Conservation (phyloP, 768 basidiomycete species). For the Tricholoma sp. region DNA sequence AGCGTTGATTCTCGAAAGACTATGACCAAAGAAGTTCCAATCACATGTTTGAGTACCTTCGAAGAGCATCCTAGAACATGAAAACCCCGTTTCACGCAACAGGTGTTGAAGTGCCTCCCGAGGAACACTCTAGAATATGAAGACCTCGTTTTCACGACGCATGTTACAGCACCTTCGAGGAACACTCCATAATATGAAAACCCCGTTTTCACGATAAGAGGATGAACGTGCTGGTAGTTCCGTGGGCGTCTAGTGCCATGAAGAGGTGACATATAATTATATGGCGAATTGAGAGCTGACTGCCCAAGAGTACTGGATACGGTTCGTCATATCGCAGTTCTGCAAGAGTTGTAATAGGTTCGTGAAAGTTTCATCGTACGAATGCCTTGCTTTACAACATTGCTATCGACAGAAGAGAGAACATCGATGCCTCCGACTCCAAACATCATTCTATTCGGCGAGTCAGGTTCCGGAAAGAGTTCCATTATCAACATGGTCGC, state of each 20-base stretch:
- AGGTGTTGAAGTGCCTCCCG: neutral
- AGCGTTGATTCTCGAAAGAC: neutral
- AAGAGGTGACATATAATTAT: neutral
- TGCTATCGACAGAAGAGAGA: neutral
- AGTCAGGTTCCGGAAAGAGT: conserved; percentile 35
- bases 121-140: neutral
- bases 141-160: neutral
- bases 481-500: conserved; percentile 38
- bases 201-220: neutral
- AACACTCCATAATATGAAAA: neutral
- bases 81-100: neutral
- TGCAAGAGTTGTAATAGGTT: neutral
- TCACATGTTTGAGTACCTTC: neutral
- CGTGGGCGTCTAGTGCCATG: neutral
- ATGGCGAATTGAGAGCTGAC: neutral
- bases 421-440: conserved; percentile 1
- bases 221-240: neutral
- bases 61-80: neutral
- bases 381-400: neutral
- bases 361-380: neutral
- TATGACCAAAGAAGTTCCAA: neutral
- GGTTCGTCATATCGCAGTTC: neutral
- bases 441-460: conserved; percentile 37
- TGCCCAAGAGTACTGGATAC: neutral
- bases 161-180: neutral